These are phyloP conservation scores for Penicillium frequentans DNA, from an alignment of 2,329 filamentous ascomycete genomes.

Conservation along the genomic window DNA sequence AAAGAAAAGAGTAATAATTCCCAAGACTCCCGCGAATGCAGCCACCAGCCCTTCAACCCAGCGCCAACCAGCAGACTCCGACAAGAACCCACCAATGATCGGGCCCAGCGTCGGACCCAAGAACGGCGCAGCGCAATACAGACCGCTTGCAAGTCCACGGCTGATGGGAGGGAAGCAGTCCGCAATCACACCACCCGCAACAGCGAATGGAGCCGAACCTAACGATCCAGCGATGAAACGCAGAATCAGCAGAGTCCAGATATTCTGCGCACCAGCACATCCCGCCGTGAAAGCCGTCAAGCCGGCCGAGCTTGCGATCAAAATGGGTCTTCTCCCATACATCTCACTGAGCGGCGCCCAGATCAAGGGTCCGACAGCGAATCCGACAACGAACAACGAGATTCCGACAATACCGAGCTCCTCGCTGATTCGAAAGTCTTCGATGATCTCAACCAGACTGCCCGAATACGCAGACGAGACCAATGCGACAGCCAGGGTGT, in stretches of 20 bases:
- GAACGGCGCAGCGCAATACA: slow-evolving; percentile 66
- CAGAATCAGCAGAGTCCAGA: slow-evolving; percentile 58
- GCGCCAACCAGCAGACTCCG: slow-evolving; percentile 61
- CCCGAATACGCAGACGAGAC: slow-evolving; percentile 37
- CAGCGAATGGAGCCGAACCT: slow-evolving; percentile 59
- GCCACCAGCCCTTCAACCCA: slow-evolving; percentile 63
- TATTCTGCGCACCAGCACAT: slow-evolving; percentile 54
- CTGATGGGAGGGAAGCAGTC: slow-evolving; percentile 54
- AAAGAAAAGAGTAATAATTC: slow-evolving; percentile 46
- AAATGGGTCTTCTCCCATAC: slow-evolving; percentile 34
- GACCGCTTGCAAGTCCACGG: slow-evolving; percentile 55
- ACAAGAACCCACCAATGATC: slow-evolving; percentile 63
- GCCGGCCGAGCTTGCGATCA: not conserved
- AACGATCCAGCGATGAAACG: slow-evolving; percentile 63
- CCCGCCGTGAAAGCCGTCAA: slow-evolving; percentile 61
- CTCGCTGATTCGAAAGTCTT: slow-evolving; percentile 26
- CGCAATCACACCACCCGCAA: slow-evolving; percentile 58
- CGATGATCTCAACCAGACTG: slow-evolving; percentile 25
- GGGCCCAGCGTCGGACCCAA: slow-evolving; percentile 63
- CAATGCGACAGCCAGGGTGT: slow-evolving; percentile 35
- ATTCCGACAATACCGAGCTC: slow-evolving; percentile 36
- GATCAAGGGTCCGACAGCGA: slow-evolving; percentile 40
- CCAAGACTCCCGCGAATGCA: slow-evolving; percentile 60
- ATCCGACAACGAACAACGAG: slow-evolving; percentile 42
- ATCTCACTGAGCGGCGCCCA: slow-evolving; percentile 34